Evolutionary conservation across 164 flowering plant genomes (phyloP).

Genomic region (Annona squamosa): DNA sequence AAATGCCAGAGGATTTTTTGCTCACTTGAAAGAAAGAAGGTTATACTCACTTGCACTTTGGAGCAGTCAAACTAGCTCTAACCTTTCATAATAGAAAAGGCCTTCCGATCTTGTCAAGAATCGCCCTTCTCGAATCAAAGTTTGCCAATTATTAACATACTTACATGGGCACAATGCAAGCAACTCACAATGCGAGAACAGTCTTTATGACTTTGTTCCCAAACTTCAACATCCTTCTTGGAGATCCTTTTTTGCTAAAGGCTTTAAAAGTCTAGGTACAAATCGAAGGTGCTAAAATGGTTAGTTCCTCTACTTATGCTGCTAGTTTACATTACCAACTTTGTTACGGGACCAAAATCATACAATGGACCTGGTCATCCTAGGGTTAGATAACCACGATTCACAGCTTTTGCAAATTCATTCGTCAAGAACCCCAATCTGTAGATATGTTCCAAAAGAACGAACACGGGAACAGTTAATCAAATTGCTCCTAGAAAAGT

Average conservation of each 20-base stretch:
- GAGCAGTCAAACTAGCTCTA: too few species aligned
- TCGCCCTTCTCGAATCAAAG: too few species aligned
- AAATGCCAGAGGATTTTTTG: too few species aligned
- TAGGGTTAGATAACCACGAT: background rate
- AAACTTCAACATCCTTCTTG: background rate
- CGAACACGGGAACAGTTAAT: background rate
- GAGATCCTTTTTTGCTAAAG: background rate
- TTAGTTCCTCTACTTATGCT: background rate
- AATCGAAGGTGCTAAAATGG: background rate
- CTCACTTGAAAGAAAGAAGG: too few species aligned
- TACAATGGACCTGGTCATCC: background rate
- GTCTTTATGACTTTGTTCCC: too few species aligned
- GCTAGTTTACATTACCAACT: background rate
- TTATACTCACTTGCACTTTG: too few species aligned
- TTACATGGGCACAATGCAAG: too few species aligned
- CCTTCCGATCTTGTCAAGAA: too few species aligned
- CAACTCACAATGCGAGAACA: too few species aligned
- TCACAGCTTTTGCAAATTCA: too few species aligned
- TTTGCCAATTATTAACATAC: too few species aligned
- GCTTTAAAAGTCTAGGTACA: background rate
- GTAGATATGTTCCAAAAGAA: background rate
- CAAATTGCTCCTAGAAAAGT: background rate
- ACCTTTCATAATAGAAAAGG: too few species aligned
- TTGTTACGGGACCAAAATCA: background rate
- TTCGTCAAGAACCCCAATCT: background rate